These are phyloP conservation scores for Cyclocybe cylindracea DNA, from an alignment of 768 basidiomycete genomes.

Conservation along the genomic window DNA sequence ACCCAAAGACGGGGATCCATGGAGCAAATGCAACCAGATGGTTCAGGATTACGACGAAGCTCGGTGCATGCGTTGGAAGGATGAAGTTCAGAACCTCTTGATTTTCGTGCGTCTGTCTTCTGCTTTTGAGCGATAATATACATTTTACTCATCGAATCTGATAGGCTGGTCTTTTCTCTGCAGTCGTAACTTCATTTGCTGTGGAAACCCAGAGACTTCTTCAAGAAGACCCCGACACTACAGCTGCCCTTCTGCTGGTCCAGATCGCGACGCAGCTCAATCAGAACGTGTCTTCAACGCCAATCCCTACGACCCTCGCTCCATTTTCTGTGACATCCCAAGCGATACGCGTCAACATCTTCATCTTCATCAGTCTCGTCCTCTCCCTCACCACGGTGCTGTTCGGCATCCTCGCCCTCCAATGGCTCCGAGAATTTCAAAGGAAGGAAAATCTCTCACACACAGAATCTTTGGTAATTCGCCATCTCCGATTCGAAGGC, in stretches of 20 bases:
- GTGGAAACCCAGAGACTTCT: slow-evolving; percentile 17
- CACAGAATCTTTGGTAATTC: slow-evolving; percentile 15
- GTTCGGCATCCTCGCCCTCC: slow-evolving; percentile 20
- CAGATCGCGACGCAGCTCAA: slow-evolving; percentile 9
- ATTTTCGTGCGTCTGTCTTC: slow-evolving; percentile 2
- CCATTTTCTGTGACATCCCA: slow-evolving; percentile 11
- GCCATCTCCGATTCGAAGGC: slow-evolving; percentile 25
- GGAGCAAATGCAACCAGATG: neutral
- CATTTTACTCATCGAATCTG: neutral
- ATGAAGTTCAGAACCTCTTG: slow-evolving; percentile 2
- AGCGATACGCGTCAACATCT: slow-evolving; percentile 16
- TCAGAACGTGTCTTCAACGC: neutral
- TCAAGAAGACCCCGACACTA: slow-evolving; percentile 6
- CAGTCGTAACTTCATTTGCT: slow-evolving; percentile 19
- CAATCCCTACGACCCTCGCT: neutral
- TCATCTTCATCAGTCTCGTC: slow-evolving; percentile 21
- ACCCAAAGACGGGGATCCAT: slow-evolving; percentile 2
- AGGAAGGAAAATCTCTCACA: slow-evolving; percentile 11
- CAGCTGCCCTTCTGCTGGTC: slow-evolving; percentile 7
- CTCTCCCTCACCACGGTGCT: slow-evolving; percentile 20
- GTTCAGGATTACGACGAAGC: neutral
- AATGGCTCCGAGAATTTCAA: slow-evolving; percentile 24
- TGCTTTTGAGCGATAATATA: too few species aligned
- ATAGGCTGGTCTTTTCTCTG: slow-evolving; percentile 23
- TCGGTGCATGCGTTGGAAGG: neutral